Evolutionary conservation across 169 alveolate species (phyloP), one percentile per base, ranked within the genome.

Genomic region (Prorocentrum cordatum): DNA sequence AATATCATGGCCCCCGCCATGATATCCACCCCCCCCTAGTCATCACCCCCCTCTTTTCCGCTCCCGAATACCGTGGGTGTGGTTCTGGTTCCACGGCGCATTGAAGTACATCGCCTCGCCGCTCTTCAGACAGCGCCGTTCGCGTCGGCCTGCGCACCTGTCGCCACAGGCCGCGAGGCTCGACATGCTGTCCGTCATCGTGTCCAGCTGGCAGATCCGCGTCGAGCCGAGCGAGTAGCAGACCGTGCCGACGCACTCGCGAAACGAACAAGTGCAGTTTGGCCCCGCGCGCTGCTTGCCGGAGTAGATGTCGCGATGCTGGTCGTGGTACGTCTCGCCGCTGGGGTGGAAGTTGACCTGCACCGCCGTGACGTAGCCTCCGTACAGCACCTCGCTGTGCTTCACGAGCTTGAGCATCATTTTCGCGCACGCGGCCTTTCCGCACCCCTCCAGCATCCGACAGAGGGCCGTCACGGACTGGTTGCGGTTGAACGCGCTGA

Each of bases 211-310:
- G 58, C 58, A 35, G 54, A 47, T 54, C 33, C 86, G 35, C 26
- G 61, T 50, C 71, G 68, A 42, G 3, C 86, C 86, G 31, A 75
- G 27, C 58, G 86, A 75, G 22, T 42, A 75, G 39, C 86, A 47
- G 27, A 54, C 72, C 9, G 86, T 75, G 58, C 86, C 86, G 14
- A 75, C 86, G 26, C 86, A 75, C 71, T 75, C 86, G 42, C 66
- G 35, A 71, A 75, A 75, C 33, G 72, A 50, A 58, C 86, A 75
- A 1, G 86, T 64, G 71, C 86, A 75, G 71, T 75, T 75, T 32
- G 86, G 86, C 29, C 91, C 91, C 39, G 91, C 91, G 10, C 91
- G 91, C 64, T 83, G 91, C 82, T 83, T 83, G 73, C 80, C 91
- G 42, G 83, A 66, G 82, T 83, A 83, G 61, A 83, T 83, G 82